Conservation (phyloP, 164 flowering plant species). For the Vitis rupestris region DNA sequence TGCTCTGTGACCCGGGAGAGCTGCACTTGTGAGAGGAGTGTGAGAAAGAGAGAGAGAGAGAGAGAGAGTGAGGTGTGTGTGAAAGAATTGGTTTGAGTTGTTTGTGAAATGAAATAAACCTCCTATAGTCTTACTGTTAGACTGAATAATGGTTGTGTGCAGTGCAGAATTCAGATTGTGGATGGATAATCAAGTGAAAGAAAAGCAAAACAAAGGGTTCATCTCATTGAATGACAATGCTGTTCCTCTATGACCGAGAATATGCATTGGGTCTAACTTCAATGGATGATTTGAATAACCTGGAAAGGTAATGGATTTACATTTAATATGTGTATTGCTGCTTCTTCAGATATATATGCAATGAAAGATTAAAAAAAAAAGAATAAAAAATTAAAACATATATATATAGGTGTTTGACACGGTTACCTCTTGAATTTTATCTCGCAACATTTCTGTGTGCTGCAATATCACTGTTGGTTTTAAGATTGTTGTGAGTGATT, state of each 20-base stretch:
- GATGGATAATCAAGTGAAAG: constrained; percentile 69
- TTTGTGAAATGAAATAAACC: no score
- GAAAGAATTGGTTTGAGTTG: no score
- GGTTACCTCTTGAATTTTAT: neutral
- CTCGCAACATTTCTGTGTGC: neutral
- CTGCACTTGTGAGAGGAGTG: no score
- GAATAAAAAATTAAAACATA: no score
- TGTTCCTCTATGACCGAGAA: constrained; percentile 88
- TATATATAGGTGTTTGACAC: neutral
- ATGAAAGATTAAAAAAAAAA: no score
- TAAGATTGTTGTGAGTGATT: neutral
- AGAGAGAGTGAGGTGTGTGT: no score
- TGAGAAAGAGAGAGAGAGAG: no score
- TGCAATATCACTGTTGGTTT: neutral
- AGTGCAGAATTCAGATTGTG: constrained; percentile 18
- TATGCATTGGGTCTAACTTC: constrained; percentile 66
- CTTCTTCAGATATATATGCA: neutral
- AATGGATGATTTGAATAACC: constrained; percentile 44
- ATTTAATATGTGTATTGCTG: neutral
- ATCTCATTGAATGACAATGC: constrained; percentile 40
- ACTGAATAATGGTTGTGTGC: no score
- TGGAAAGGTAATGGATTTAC: constrained; percentile 48
- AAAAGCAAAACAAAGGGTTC: constrained; percentile 28
- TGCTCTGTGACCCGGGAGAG: no score
- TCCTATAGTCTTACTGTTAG: no score